These are phyloP conservation scores for Colletotrichum sp. DNA, from an alignment of 2,329 filamentous ascomycete species.

Conservation along the genomic window DNA sequence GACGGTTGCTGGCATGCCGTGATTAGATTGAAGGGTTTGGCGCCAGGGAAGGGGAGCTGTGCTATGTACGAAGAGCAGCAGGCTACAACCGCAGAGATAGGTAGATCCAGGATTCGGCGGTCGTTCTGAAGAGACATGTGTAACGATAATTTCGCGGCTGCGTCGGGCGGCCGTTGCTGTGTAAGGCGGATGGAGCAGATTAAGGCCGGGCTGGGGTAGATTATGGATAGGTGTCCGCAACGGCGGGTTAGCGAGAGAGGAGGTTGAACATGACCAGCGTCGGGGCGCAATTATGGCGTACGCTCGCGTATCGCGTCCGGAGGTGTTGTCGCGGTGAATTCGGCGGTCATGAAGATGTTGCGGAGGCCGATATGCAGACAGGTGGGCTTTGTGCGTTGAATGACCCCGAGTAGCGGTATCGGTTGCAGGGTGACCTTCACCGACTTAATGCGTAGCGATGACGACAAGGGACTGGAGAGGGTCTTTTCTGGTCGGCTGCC, in stretches of 20 bases:
- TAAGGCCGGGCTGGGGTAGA: not conserved
- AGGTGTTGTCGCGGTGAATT: not conserved
- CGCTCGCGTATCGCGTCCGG: not conserved
- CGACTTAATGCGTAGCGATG: constrained; percentile 1
- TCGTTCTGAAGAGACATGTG: not conserved
- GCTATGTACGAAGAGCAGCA: not conserved
- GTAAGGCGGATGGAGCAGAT: not conserved
- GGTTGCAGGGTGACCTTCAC: constrained; percentile 3
- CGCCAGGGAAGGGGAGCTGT: not conserved
- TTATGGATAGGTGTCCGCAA: not conserved
- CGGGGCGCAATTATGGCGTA: not conserved
- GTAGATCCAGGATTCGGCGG: not conserved
- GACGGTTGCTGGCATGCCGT: not conserved
- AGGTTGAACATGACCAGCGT: not conserved
- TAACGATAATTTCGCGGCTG: not conserved
- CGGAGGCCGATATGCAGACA: not conserved
- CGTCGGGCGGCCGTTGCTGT: not conserved
- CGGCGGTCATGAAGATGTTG: constrained; percentile 7
- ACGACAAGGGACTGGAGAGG: not conserved
- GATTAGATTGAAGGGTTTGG: not conserved
- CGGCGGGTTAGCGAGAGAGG: not conserved
- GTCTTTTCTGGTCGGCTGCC: not conserved
- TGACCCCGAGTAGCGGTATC: constrained; percentile 5
- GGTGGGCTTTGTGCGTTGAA: not conserved
- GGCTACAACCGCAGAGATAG: not conserved